These are phyloP conservation scores for Glycyrrhiza uralensis DNA, from an alignment of 306 rosid species.

Conservation along the genomic window DNA sequence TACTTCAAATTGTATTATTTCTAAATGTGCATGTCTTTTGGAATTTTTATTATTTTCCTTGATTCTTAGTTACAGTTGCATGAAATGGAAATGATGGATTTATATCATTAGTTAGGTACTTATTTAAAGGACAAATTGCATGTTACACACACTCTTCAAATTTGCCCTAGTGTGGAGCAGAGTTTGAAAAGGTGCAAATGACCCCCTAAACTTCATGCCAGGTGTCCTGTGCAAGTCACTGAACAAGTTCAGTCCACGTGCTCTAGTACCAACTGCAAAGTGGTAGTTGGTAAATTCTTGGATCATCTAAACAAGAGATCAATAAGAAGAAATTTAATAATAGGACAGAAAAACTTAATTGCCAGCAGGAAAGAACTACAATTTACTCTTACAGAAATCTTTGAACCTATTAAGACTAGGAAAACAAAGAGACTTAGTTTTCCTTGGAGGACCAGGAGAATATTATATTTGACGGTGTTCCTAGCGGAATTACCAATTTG, in stretches of 20 bases:
- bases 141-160: neutral
- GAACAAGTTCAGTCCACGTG: neutral
- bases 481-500: neutral
- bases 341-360: neutral
- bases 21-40: neutral
- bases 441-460: conserved; percentile 5
- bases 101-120: neutral
- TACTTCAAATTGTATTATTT: conserved; percentile 3
- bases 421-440: conserved; percentile 2
- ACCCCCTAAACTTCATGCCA: neutral
- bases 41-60: conserved; percentile 20
- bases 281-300: conserved; percentile 1
- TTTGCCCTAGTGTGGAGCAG: neutral
- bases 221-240: neutral
- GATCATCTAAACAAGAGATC: conserved; percentile 6
- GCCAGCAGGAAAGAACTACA: neutral
- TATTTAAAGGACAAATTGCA: conserved; percentile 8
- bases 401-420: neutral
- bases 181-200: neutral
- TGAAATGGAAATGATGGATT: conserved; percentile 6
- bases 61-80: neutral
- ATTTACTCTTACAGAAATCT: neutral
- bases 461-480: neutral
- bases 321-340: neutral
- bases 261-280: neutral